Conservation (phyloP, 371 early-diverging fungal genomes). For the Actinomucor elegans region DNA sequence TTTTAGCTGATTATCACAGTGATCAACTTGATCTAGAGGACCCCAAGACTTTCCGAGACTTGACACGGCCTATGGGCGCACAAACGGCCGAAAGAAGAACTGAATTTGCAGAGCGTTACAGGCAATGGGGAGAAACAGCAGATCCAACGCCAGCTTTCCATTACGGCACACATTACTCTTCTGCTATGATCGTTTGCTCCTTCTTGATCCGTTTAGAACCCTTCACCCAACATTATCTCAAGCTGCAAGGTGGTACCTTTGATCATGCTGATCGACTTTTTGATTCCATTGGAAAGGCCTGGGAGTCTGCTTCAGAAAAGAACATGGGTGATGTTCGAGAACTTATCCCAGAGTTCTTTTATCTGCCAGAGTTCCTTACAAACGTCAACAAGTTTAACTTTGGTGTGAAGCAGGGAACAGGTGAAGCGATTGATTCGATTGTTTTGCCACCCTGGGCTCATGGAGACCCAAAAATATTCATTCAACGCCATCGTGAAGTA, state of each 20-base stretch:
- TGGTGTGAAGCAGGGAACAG: slow-evolving; percentile 70
- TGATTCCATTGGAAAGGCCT: slow-evolving; percentile 65
- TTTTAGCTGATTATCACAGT: slow-evolving; percentile 69
- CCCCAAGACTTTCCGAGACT: slow-evolving; percentile 74
- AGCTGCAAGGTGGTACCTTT: slow-evolving; percentile 84
- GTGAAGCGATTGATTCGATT: slow-evolving; percentile 76
- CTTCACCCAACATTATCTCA: slow-evolving; percentile 77
- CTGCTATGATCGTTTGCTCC: slow-evolving; percentile 83
- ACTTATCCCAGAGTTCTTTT: slow-evolving; percentile 89
- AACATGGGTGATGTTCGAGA: slow-evolving; percentile 86
- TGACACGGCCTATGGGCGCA: slow-evolving; percentile 87
- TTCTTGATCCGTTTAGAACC: slow-evolving; percentile 86
- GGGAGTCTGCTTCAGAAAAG: slow-evolving; percentile 70
- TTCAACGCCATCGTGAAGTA: slow-evolving; percentile 84
- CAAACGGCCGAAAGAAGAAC: slow-evolving; percentile 65
- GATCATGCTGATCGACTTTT: slow-evolving; percentile 82
- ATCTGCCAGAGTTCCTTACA: slow-evolving; percentile 81
- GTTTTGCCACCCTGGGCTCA: slow-evolving; percentile 86
- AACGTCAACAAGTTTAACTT: slow-evolving; percentile 88
- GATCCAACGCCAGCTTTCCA: slow-evolving; percentile 76
- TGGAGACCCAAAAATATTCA: slow-evolving; percentile 83
- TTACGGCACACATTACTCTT: slow-evolving; percentile 92
- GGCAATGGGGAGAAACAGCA: slow-evolving; percentile 74
- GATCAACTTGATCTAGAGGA: slow-evolving; percentile 71
- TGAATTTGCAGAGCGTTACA: slow-evolving; percentile 58